Percentiles rank a stretch among this genome's conserved stretches.
These are phyloP conservation scores for Penstemon eatonii DNA, from an alignment of 257 asterid genomes.

Conservation along the genomic window DNA sequence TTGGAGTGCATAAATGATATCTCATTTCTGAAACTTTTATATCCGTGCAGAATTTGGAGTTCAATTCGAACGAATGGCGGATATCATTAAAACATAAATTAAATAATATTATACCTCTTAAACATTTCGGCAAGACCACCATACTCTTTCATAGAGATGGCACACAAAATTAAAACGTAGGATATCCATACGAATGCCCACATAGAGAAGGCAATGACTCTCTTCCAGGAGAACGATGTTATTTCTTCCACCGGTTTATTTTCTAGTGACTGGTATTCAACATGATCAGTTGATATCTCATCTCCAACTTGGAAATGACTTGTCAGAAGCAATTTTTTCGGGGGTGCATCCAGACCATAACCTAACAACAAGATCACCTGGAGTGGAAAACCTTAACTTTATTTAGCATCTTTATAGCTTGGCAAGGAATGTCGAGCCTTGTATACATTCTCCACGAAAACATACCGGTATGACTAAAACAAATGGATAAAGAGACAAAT, in stretches of 20 bases:
- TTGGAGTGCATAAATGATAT: slow-evolving; percentile 16
- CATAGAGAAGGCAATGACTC: slow-evolving; percentile 55
- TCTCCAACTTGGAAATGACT: slow-evolving; percentile 40
- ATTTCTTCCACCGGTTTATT: slow-evolving; percentile 34
- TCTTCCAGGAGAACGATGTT: slow-evolving; percentile 49
- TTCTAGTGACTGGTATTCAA: slow-evolving; percentile 29
- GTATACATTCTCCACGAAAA: slow-evolving; percentile 25
- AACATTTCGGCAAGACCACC: slow-evolving; percentile 86
- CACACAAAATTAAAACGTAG: slow-evolving; percentile 62
- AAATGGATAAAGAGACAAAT: slow-evolving; percentile 86
- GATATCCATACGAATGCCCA: slow-evolving; percentile 79
- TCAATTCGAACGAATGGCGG: slow-evolving; percentile 9
- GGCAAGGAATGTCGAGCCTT: slow-evolving; percentile 6
- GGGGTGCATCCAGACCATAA: slow-evolving; percentile 85
- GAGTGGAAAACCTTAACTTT: slow-evolving; percentile 21
- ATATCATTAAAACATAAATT: not conserved
- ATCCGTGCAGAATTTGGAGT: not conserved
- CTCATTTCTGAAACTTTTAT: slow-evolving; percentile 14
- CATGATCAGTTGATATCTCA: slow-evolving; percentile 35
- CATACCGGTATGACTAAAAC: slow-evolving; percentile 80
- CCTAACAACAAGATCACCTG: slow-evolving; percentile 80
- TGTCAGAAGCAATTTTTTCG: slow-evolving; percentile 59
- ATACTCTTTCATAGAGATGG: slow-evolving; percentile 63
- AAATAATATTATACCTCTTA: slow-evolving; percentile 55
- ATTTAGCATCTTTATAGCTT: slow-evolving; percentile 13